phyloP scores from a whole-genome alignment of 352 stramenopile species.

The Pythium coloratum region DNA sequence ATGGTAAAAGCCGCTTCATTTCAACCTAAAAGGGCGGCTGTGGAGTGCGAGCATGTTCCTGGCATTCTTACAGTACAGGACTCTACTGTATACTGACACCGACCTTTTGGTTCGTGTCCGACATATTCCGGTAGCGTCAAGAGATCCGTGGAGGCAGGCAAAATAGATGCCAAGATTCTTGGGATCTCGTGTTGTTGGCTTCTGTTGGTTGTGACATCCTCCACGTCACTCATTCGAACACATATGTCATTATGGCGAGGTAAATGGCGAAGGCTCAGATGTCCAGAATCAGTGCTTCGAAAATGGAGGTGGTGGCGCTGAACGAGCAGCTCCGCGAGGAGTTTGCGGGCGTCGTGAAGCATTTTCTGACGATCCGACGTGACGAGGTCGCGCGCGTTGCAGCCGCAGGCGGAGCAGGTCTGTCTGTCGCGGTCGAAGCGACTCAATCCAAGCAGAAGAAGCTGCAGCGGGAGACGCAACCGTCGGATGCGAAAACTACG shows the following conservation, averaged over 20 bases:
- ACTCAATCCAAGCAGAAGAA: background rate
- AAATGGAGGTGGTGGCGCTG: conserved; percentile 63
- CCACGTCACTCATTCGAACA: background rate
- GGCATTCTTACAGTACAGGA: too few species aligned
- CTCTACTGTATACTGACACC: too few species aligned
- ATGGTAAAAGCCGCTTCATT: background rate
- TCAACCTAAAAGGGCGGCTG: background rate
- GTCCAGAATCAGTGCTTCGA: conserved; percentile 10
- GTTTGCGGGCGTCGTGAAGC: conserved; percentile 63
- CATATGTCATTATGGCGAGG: background rate
- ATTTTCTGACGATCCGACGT: conserved; percentile 37
- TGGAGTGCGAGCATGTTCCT: too few species aligned
- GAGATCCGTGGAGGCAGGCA: too few species aligned
- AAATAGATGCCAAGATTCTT: too few species aligned
- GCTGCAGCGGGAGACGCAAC: background rate
- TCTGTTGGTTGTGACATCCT: background rate
- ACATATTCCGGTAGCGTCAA: too few species aligned
- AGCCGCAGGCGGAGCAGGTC: background rate
- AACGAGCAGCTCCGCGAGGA: conserved; percentile 65
- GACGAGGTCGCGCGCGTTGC: conserved; percentile 17
- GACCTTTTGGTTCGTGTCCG: too few species aligned
- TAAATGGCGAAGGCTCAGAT: background rate
- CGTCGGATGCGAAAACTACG: background rate
- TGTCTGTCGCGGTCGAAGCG: background rate
- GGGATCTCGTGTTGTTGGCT: too few species aligned